Evolutionary conservation across 2,329 filamentous ascomycete genomes (phyloP).

Genomic region (Fusarium sp.): DNA sequence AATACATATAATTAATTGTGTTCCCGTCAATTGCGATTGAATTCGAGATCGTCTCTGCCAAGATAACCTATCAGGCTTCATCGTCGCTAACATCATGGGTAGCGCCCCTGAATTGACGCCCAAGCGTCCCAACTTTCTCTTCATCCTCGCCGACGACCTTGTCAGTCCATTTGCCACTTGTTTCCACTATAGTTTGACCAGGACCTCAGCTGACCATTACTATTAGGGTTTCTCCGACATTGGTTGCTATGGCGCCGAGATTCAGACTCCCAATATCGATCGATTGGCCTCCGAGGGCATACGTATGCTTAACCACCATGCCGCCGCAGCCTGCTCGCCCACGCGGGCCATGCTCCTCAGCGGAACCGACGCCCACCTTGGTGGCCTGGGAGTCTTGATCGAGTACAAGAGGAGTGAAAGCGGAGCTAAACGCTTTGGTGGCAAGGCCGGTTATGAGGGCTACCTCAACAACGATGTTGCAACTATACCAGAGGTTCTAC

Average conservation of each 20-base stretch:
- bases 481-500: constrained; percentile 64
- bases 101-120: neutral
- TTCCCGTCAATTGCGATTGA: neutral
- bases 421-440: neutral
- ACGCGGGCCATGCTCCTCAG: constrained; percentile 74
- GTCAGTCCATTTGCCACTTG: neutral
- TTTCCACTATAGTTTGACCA: neutral
- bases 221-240: constrained; percentile 68
- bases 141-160: constrained; percentile 19
- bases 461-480: constrained; percentile 68
- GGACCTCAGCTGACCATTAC: constrained; percentile 46
- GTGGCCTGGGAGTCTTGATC: constrained; percentile 50
- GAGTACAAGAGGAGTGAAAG: constrained; percentile 51
- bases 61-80: neutral
- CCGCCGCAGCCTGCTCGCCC: constrained; percentile 71
- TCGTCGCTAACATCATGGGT: neutral
- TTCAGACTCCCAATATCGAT: constrained; percentile 70
- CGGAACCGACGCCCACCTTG: constrained; percentile 56
- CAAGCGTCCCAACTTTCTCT: constrained; percentile 21
- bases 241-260: constrained; percentile 70
- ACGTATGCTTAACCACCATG: constrained; percentile 72
- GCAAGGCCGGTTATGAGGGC: constrained; percentile 54
- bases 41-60: neutral
- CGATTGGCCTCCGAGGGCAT: constrained; percentile 62
- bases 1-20: neutral